Evolutionary conservation across 2,329 filamentous ascomycete genomes (phyloP).

Genomic region (Colletotrichum simmondsii): DNA sequence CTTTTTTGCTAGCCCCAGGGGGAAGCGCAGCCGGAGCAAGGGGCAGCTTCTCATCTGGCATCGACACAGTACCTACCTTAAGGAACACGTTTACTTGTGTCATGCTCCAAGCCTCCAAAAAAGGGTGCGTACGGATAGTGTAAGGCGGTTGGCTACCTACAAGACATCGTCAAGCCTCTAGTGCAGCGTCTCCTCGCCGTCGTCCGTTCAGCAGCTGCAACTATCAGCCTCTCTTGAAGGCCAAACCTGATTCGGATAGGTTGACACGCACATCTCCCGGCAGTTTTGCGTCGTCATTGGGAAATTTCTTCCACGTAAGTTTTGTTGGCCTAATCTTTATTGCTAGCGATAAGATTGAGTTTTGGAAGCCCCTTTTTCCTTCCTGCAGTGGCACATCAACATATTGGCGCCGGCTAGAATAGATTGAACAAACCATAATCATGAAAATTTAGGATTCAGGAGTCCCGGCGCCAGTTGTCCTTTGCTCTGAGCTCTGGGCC

Average conservation of each 20-base stretch:
- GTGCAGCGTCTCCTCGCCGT: not conserved
- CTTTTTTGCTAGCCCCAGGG: not conserved
- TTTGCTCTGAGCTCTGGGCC: not conserved
- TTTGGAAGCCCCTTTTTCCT: conserved; percentile 8
- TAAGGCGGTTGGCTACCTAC: not conserved
- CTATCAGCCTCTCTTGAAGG: conserved; percentile 1
- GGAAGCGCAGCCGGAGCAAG: not conserved
- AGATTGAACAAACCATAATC: not conserved
- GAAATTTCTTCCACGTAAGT: not conserved
- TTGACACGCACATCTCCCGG: not conserved
- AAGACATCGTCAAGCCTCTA: not conserved
- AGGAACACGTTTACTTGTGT: not conserved
- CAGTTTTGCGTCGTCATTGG: not conserved
- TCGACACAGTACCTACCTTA: not conserved
- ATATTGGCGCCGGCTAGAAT: not conserved
- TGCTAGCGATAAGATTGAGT: not conserved
- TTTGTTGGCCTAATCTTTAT: not conserved
- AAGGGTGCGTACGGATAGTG: not conserved
- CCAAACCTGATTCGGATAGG: not conserved
- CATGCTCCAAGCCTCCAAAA: not conserved
- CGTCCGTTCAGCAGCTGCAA: not conserved
- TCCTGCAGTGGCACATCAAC: not conserved
- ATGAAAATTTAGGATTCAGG: not conserved
- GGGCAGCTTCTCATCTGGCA: not conserved
- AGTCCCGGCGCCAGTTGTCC: not conserved